Base-by-base conservation (phyloP, 2,329 filamentous ascomycete genomes). In the Apiospora aurea region DNA sequence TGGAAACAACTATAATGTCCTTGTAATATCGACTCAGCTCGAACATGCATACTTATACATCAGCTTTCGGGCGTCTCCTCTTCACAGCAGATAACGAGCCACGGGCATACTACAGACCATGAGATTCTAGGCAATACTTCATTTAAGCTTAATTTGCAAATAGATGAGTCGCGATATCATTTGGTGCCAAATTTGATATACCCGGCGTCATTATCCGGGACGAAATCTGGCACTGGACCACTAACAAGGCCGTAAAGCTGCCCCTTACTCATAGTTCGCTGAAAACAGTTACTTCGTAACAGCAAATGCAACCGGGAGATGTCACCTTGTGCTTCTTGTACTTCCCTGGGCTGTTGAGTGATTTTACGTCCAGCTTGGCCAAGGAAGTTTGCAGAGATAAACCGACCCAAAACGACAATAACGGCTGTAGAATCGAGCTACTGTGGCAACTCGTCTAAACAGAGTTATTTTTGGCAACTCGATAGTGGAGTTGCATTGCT, bases 141-240 rank as follows among this genome's bases (percentile, higher is more conserved):
- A 77, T 80, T 73, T 79, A 77, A 75, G 76, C 41, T 74, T 75
- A 79, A 80, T 79, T 76, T 79, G 75, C 66, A 16, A 66, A 74
- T 79, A 80, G 72, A 80, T 79, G 77, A 76, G 70, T 69, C 67
- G 61, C 73, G 74, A 72, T 74, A 61, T 71, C 75, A 71, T 75
- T 74, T 73, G 72, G 75, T 72, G 75, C 72, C 71, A 72, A 75
- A 75, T 74, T 67, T 72, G 73, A 61, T 77, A 79, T 80, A 79
- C 75, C 78, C 78, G 78, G 78, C 44, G 72, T 70, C 69, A 78
- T 79, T 80, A 79, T 74, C 78, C 78, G 78, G 78, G 75, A 38
- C 57, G 34, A 64, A 29, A 41, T n/a, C 24, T 46, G 46, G 21
- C 24, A 47, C 16, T 41, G 46, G 29, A 49, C 66, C 66, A 68